These are phyloP conservation scores for Fusarium palustre DNA, from an alignment of 2,329 filamentous ascomycete genomes.

Conservation along the genomic window DNA sequence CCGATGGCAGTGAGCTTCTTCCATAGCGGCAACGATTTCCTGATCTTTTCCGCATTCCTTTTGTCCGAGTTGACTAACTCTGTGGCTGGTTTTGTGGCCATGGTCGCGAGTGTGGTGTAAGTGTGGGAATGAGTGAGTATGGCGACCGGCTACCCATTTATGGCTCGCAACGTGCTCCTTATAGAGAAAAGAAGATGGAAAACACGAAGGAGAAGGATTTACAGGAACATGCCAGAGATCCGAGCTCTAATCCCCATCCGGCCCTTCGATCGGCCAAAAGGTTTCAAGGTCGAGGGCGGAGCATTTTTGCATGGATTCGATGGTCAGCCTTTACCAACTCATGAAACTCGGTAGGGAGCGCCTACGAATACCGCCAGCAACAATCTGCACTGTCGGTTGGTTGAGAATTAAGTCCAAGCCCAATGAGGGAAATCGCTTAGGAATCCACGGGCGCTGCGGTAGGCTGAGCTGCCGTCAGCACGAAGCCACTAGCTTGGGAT, in stretches of 20 bases:
- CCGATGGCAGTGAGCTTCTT: slow-evolving; percentile 49
- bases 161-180: slow-evolving; percentile 8
- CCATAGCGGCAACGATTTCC: slow-evolving; percentile 46
- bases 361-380: neutral
- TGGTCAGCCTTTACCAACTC: neutral
- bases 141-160: neutral
- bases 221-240: slow-evolving; percentile 23
- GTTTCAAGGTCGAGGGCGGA: slow-evolving; percentile 28
- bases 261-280: slow-evolving; percentile 3
- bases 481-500: slow-evolving; percentile 18
- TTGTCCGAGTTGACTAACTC: slow-evolving; percentile 19
- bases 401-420: neutral
- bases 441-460: neutral
- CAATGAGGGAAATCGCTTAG: neutral
- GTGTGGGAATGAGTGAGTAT: neutral
- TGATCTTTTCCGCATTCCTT: slow-evolving; percentile 8
- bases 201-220: neutral
- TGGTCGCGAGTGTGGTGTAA: neutral
- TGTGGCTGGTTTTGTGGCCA: slow-evolving; percentile 16
- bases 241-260: slow-evolving; percentile 34
- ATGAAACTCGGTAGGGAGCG: neutral
- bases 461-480: slow-evolving; percentile 27
- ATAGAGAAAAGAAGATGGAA: neutral
- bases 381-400: neutral
- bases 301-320: slow-evolving; percentile 25